Conservation (phyloP, 1,139 yeast genomes). For the Suhomyces guaymorum region DNA sequence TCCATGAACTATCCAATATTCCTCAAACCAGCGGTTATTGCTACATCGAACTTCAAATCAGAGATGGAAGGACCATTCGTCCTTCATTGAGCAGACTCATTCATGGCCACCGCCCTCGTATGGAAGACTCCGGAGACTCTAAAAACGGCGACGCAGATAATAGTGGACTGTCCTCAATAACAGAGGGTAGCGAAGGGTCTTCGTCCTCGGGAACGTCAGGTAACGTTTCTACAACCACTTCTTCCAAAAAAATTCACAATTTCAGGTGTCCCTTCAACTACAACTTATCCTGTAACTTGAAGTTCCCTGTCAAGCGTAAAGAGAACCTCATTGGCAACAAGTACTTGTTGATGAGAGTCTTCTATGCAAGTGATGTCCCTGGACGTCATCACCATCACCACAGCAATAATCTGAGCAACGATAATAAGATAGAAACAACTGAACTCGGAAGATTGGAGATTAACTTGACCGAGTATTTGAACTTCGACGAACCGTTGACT, state of each 20-base stretch:
- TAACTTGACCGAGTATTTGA: slow-evolving; percentile 72
- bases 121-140: slow-evolving; percentile 3
- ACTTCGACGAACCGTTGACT: slow-evolving; percentile 51
- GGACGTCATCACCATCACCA: slow-evolving; percentile 9
- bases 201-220: slow-evolving; percentile 23
- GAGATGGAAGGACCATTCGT: slow-evolving; percentile 25
- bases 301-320: slow-evolving; percentile 36
- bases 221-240: slow-evolving; percentile 35
- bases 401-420: slow-evolving; percentile 4
- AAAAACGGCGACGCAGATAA: neutral
- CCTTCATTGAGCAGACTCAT: slow-evolving; percentile 15
- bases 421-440: slow-evolving; percentile 23
- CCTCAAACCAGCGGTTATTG: slow-evolving; percentile 79
- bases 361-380: slow-evolving; percentile 35
- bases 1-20: slow-evolving; percentile 74
- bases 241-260: slow-evolving; percentile 39
- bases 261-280: slow-evolving; percentile 46
- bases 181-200: slow-evolving; percentile 6
- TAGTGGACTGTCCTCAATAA: slow-evolving; percentile 3
- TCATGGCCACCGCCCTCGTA: slow-evolving; percentile 13
- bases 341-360: slow-evolving; percentile 35
- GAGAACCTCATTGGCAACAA: slow-evolving; percentile 44
- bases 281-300: slow-evolving; percentile 41
- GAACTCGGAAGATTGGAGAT: slow-evolving; percentile 66
- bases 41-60: slow-evolving; percentile 51